phyloP scores from a whole-genome alignment of 495 filamentous ascomycete species.

The Lepraria neglecta region DNA sequence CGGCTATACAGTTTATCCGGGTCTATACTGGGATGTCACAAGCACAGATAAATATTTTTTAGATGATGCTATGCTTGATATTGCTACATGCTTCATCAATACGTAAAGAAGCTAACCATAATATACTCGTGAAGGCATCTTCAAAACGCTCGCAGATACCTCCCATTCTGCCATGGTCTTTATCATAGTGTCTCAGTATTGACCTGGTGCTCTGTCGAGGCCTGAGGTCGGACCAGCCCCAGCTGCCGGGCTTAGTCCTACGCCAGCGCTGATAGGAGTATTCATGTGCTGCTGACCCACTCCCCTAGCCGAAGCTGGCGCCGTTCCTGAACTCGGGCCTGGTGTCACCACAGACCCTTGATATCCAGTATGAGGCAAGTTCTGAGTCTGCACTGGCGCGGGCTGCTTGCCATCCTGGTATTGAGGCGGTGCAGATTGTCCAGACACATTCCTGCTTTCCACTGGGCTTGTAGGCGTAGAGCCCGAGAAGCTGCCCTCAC shows the following conservation, averaged over 20 bases:
- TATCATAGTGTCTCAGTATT: constrained; percentile 21
- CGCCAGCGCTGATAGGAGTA: constrained; percentile 2
- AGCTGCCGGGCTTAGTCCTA: constrained; percentile 9
- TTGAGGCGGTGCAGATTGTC: constrained; percentile 16
- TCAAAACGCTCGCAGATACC: background rate
- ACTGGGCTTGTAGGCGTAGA: constrained; percentile 33
- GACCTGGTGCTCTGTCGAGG: constrained; percentile 25
- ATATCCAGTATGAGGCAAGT: constrained; percentile 27
- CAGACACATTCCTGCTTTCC: constrained; percentile 25
- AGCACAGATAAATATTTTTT: background rate
- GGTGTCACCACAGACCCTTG: constrained; percentile 21
- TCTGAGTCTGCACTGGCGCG: constrained; percentile 34
- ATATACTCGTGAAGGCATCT: background rate
- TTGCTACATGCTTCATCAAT: constrained; percentile 5
- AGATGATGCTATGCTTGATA: background rate
- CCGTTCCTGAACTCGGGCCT: constrained; percentile 6
- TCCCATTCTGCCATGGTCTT: background rate
- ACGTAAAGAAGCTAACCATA: background rate
- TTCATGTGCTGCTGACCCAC: constrained; percentile 14
- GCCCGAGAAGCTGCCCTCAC: constrained; percentile 31
- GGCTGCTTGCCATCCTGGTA: constrained; percentile 27
- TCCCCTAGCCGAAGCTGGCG: constrained; percentile 2
- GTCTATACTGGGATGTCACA: background rate
- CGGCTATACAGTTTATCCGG: constrained; percentile 2
- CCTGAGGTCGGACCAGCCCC: constrained; percentile 20